Evolutionary conservation across 2,329 filamentous ascomycete species (phyloP).

Genomic region (Arthrobotrys entomopaga): DNA sequence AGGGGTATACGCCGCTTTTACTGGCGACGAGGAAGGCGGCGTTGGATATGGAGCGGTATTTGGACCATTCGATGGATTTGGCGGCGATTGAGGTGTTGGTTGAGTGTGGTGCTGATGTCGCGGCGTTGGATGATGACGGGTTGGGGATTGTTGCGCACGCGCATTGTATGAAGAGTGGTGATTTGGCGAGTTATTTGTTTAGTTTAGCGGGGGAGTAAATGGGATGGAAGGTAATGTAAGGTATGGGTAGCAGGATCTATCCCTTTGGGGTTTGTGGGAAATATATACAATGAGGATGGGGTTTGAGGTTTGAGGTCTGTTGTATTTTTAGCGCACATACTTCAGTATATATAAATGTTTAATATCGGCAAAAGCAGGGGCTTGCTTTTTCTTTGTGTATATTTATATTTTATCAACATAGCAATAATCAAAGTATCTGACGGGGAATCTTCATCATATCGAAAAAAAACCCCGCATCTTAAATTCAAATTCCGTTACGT

Average conservation of each 20-base stretch:
- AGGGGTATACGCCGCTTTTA: constrained; percentile 38
- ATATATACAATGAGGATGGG: too few species aligned
- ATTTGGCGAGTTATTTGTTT: constrained; percentile 46
- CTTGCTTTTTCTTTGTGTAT: too few species aligned
- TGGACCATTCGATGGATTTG: constrained; percentile 49
- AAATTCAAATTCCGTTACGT: too few species aligned
- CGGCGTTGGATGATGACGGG: constrained; percentile 42
- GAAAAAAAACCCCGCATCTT: too few species aligned
- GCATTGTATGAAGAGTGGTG: constrained; percentile 46
- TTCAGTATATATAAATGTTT: too few species aligned
- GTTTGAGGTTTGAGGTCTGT: too few species aligned
- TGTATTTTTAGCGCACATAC: too few species aligned
- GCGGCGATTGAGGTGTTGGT: constrained; percentile 25
- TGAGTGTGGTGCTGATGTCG: constrained; percentile 28
- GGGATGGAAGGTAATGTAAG: background rate
- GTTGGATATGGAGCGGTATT: constrained; percentile 47
- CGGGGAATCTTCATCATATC: too few species aligned
- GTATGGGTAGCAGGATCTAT: constrained; percentile 25
- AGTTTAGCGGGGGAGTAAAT: constrained; percentile 22
- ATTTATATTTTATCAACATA: constrained; percentile 1
- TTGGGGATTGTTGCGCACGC: constrained; percentile 47
- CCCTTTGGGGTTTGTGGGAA: background rate
- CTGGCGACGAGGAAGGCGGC: constrained; percentile 50
- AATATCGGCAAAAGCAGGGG: too few species aligned
- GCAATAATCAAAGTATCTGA: too few species aligned